Evolutionary conservation across 164 flowering plant genomes (phyloP), one percentile per base, ranked within the genome.

Genomic region (Houttuynia cordata): DNA sequence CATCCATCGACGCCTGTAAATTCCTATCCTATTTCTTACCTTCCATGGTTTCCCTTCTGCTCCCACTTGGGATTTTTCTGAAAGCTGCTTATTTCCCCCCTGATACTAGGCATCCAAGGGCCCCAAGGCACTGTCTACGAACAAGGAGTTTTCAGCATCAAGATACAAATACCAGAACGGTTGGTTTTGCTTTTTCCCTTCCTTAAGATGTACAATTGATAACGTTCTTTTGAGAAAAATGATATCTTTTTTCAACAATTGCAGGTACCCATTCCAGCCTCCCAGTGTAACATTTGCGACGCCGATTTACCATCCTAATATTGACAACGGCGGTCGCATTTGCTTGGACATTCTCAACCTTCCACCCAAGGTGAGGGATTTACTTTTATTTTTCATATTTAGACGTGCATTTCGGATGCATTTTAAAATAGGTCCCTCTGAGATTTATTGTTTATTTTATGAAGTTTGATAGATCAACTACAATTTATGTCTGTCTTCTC

Each of bases 321-420:
- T 90, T 30, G 97, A 90, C 56, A 86, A 62, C 22, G 95, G 97
- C 4, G 96, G 95, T 15, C 82, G 97, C 13, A 90, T 90, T 67
- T 90, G 97, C 76, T 80, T 90, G 24, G 96, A 90, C 70, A 90
- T 90, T 74, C 93, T 90, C 62, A 90, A 86, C 77, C 87, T 90
- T 62, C 96, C 96, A 22, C 97, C 97, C 0, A 90, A 90, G 92
- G 96, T 86, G 25, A 53, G 23, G 19, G 25, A 13, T 45, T 7
- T 10, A 12, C 15, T 37, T 57, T 37, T 18, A 10, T 57, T 37
- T 9, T 10, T 57, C 45, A 22, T 17, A 24, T 15, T 15, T 53
- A 55, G 57, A 13, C 23, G 15, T 55, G 57, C 21, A 55, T 23
- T 56, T 14, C 24, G 23, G 23, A 2, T 21, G 58, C n/a, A n/a